Percentiles rank a stretch among this genome's conserved stretches.
Evolutionary conservation across 352 stramenopile species (phyloP).

Genomic region (Achlya hypogyna): DNA sequence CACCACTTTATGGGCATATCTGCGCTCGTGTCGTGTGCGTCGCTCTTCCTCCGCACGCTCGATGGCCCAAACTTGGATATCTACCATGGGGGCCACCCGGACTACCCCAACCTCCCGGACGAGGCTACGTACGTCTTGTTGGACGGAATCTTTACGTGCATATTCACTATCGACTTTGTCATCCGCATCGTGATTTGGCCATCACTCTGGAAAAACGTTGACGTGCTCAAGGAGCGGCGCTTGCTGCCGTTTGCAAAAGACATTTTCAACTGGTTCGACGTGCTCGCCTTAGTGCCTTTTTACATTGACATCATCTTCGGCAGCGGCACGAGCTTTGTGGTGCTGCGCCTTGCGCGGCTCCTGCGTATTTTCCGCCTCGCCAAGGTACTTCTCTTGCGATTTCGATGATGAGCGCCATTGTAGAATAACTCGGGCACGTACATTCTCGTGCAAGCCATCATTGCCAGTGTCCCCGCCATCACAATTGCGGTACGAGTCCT

Average conservation of each 20-base stretch:
- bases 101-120: slow-evolving; percentile 49
- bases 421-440: slow-evolving; percentile 72
- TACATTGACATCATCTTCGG: slow-evolving; percentile 66
- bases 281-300: slow-evolving; percentile 58
- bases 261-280: slow-evolving; percentile 78
- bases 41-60: slow-evolving; percentile 67
- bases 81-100: slow-evolving; percentile 24
- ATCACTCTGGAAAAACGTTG: slow-evolving; percentile 57
- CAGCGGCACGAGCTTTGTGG: slow-evolving; percentile 63
- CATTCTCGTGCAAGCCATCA: slow-evolving; percentile 62
- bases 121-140: slow-evolving; percentile 45
- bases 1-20: slow-evolving; percentile 62
- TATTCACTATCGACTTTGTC: slow-evolving; percentile 64
- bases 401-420: not conserved
- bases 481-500: slow-evolving; percentile 34
- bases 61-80: slow-evolving; percentile 59
- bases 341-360: slow-evolving; percentile 54
- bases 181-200: slow-evolving; percentile 64
- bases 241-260: slow-evolving; percentile 59
- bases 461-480: slow-evolving; percentile 60
- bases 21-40: slow-evolving; percentile 60
- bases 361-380: slow-evolving; percentile 76
- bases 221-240: slow-evolving; percentile 53
- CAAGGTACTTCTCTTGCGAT: slow-evolving; percentile 6
- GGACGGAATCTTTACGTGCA: slow-evolving; percentile 57